Evolutionary conservation across 768 basidiomycete genomes (phyloP).

Genomic region (Hortiboletus flavorubellus): DNA sequence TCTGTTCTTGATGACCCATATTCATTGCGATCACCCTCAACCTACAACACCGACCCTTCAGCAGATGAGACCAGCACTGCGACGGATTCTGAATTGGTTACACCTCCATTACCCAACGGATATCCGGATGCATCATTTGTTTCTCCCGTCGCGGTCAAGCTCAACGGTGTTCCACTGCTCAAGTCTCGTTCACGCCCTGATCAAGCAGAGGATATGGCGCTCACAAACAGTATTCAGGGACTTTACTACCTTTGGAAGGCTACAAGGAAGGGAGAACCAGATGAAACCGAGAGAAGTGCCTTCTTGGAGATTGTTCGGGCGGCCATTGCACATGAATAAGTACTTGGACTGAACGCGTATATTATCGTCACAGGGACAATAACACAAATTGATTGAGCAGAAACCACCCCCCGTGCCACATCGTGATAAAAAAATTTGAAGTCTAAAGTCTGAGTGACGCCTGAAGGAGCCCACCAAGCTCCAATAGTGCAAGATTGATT

Average conservation of each 20-base stretch:
- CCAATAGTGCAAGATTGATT: slow-evolving; percentile 25
- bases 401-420: background rate
- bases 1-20: slow-evolving; percentile 8
- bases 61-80: slow-evolving; percentile 9
- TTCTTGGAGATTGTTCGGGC: slow-evolving; percentile 37
- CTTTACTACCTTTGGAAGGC: slow-evolving; percentile 60
- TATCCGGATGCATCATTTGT: slow-evolving; percentile 9
- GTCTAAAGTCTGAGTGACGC: slow-evolving; percentile 5
- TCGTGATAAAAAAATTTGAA: background rate
- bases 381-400: background rate
- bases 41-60: slow-evolving; percentile 5
- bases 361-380: background rate
- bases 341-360: background rate
- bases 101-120: slow-evolving; percentile 16
- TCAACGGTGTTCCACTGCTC: slow-evolving; percentile 9
- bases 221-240: slow-evolving; percentile 52
- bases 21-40: slow-evolving; percentile 5
- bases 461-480: slow-evolving; percentile 20
- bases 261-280: slow-evolving; percentile 25
- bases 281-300: slow-evolving; percentile 21
- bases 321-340: slow-evolving; percentile 23
- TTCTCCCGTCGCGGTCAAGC: slow-evolving; percentile 15
- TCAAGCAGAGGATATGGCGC: slow-evolving; percentile 35
- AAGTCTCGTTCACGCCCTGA: background rate
- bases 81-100: slow-evolving; percentile 24